Evolutionary conservation across 2,329 filamentous ascomycete species (phyloP).

Genomic region (Aphanocladium album): DNA sequence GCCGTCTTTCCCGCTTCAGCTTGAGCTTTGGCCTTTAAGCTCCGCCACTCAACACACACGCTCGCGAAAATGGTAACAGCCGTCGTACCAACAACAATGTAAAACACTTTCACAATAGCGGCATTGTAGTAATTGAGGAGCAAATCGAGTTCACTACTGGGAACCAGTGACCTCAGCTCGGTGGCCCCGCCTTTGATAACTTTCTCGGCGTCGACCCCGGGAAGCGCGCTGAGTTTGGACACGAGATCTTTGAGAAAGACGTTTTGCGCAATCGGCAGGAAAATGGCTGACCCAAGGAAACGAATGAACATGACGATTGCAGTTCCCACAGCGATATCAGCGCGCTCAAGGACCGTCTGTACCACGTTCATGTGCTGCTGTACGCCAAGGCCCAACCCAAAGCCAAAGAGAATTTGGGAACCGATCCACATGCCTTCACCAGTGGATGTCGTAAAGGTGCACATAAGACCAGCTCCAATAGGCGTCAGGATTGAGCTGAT

Average conservation of each 20-base stretch:
- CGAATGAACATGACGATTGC: constrained; percentile 35
- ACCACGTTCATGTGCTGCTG: constrained; percentile 36
- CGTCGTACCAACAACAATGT: constrained; percentile 33
- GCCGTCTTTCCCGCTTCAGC: neutral
- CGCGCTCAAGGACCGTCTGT: constrained; percentile 34
- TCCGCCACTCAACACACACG: constrained; percentile 43
- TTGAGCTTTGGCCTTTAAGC: constrained; percentile 35
- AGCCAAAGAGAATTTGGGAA: constrained; percentile 35
- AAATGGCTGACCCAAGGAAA: constrained; percentile 33
- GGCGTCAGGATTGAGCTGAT: constrained; percentile 23
- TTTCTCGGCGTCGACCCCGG: constrained; percentile 22
- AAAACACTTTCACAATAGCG: constrained; percentile 30
- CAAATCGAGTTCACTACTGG: constrained; percentile 18
- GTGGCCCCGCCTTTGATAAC: constrained; percentile 29
- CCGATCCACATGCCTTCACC: constrained; percentile 33
- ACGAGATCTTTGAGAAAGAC: constrained; percentile 42
- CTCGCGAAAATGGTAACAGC: constrained; percentile 33
- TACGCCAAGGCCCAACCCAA: constrained; percentile 34
- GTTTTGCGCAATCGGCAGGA: constrained; percentile 41
- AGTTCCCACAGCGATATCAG: constrained; percentile 36
- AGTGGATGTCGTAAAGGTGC: constrained; percentile 26
- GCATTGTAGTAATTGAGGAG: constrained; percentile 33
- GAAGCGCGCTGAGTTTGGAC: constrained; percentile 27
- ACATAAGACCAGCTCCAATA: constrained; percentile 32
- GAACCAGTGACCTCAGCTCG: constrained; percentile 20